These are phyloP conservation scores for Chlamydomonas asymmetrica DNA, from an alignment of 139 green algal species.

Conservation along the genomic window DNA sequence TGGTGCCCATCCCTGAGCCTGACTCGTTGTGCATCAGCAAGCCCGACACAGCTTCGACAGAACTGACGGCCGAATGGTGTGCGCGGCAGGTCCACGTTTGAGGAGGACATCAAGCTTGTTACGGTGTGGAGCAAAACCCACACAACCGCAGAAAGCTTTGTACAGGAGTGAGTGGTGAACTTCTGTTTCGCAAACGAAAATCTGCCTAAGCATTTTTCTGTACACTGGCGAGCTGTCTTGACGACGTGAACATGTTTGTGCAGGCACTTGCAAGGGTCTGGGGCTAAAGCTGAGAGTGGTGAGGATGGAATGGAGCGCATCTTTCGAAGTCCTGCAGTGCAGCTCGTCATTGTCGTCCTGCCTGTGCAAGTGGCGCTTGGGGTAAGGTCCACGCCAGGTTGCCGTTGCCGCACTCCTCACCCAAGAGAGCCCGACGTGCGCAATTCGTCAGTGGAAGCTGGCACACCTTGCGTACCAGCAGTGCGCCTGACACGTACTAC, in stretches of 20 bases:
- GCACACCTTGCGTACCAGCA: too few species aligned
- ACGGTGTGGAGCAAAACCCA: not conserved
- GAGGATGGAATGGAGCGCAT: conserved; percentile 33
- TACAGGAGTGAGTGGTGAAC: not conserved
- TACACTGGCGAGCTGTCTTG: not conserved
- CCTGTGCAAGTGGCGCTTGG: conserved; percentile 26
- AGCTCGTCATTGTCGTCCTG: conserved; percentile 41
- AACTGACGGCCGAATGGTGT: not conserved
- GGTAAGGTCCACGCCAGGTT: not conserved
- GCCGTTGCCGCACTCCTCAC: not conserved
- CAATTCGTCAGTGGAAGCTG: too few species aligned
- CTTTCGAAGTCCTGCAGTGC: conserved; percentile 17
- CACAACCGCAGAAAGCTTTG: not conserved
- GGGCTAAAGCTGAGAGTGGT: not conserved
- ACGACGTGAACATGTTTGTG: too few species aligned
- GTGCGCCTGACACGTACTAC: not conserved
- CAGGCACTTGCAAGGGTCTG: not conserved
- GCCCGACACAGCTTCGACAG: not conserved
- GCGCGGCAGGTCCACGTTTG: not conserved
- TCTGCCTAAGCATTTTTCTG: not conserved
- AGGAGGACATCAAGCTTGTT: not conserved
- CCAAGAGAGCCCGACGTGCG: not conserved
- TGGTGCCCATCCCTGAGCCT: not conserved
- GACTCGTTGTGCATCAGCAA: not conserved
- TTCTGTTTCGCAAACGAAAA: not conserved